Evolutionary conservation across 1,284 basidiomycete genomes (phyloP).

Genomic region (Ceratobasidium sp.): DNA sequence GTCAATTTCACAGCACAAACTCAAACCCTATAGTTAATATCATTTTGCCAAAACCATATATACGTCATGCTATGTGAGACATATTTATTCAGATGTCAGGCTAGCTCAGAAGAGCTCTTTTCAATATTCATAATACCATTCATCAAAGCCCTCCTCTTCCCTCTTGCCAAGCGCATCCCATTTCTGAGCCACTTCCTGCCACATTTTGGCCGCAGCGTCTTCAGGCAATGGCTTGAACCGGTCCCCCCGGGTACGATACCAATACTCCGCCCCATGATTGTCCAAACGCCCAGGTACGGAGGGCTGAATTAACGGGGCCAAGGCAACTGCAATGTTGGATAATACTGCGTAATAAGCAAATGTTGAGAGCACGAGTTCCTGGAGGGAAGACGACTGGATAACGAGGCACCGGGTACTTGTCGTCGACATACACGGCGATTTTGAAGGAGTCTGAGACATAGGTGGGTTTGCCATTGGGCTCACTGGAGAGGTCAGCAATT

Average conservation of each 20-base stretch:
- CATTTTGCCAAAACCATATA: neutral
- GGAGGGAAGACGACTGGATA: slow-evolving; percentile 39
- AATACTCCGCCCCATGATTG: slow-evolving; percentile 42
- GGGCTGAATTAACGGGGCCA: slow-evolving; percentile 6
- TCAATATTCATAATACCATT: slow-evolving; percentile 6
- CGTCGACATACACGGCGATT: slow-evolving; percentile 40
- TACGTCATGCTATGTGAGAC: neutral
- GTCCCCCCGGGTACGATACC: slow-evolving; percentile 12
- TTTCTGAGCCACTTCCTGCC: slow-evolving; percentile 9
- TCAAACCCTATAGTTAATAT: no score
- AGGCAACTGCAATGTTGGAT: neutral
- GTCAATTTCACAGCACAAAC: no score
- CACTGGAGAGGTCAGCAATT: slow-evolving; percentile 44
- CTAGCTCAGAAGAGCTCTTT: neutral
- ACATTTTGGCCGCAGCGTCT: neutral
- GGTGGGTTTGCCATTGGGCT: slow-evolving; percentile 36
- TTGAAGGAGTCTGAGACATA: slow-evolving; percentile 45
- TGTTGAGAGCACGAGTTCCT: slow-evolving; percentile 39
- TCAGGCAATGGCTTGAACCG: slow-evolving; percentile 5
- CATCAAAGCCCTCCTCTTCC: slow-evolving; percentile 8
- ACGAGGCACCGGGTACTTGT: neutral
- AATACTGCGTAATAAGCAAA: slow-evolving; percentile 22
- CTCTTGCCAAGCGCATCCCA: slow-evolving; percentile 8
- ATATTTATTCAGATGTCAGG: neutral
- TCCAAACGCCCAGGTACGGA: slow-evolving; percentile 42